phyloP scores from a whole-genome alignment of 2,329 filamentous ascomycete species.

The Monilinia fructicola region DNA sequence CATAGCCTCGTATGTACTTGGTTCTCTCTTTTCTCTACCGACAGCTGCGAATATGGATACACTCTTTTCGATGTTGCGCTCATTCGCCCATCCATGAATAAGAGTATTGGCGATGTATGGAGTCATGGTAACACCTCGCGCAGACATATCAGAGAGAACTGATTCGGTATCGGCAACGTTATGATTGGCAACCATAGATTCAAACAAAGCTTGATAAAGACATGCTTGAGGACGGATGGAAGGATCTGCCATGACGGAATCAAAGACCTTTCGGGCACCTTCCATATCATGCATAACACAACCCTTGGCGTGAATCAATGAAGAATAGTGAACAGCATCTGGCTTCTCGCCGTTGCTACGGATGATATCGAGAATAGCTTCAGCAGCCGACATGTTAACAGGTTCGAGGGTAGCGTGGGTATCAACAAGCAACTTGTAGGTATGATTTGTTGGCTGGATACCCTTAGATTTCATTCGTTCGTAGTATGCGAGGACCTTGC shows the following conservation, averaged over 20 bases:
- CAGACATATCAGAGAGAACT: slow-evolving; percentile 73
- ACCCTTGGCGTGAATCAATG: slow-evolving; percentile 91
- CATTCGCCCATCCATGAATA: slow-evolving; percentile 92
- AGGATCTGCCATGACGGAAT: slow-evolving; percentile 69
- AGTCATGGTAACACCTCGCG: slow-evolving; percentile 76
- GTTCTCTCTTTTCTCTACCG: slow-evolving; percentile 76
- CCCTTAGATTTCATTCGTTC: slow-evolving; percentile 86
- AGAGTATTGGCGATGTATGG: slow-evolving; percentile 98
- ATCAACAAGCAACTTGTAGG: slow-evolving; percentile 95
- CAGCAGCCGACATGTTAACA: slow-evolving; percentile 82
- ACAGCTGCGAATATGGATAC: slow-evolving; percentile 78
- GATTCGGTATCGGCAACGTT: slow-evolving; percentile 72
- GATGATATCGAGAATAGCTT: slow-evolving; percentile 78
- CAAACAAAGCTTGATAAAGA: slow-evolving; percentile 94
- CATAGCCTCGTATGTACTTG: slow-evolving; percentile 99
- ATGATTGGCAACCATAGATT: slow-evolving; percentile 95
- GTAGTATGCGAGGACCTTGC: slow-evolving; percentile 92
- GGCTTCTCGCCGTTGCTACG: slow-evolving; percentile 70
- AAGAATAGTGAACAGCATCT: slow-evolving; percentile 93
- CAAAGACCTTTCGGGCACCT: slow-evolving; percentile 78
- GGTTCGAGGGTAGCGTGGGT: slow-evolving; percentile 93
- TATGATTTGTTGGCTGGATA: slow-evolving; percentile 91
- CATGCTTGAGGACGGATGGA: slow-evolving; percentile 74
- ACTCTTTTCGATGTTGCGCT: slow-evolving; percentile 77
- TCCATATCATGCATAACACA: slow-evolving; percentile 91